Conservation (phyloP, 257 asterid species). For the Lavandula angustifolia region DNA sequence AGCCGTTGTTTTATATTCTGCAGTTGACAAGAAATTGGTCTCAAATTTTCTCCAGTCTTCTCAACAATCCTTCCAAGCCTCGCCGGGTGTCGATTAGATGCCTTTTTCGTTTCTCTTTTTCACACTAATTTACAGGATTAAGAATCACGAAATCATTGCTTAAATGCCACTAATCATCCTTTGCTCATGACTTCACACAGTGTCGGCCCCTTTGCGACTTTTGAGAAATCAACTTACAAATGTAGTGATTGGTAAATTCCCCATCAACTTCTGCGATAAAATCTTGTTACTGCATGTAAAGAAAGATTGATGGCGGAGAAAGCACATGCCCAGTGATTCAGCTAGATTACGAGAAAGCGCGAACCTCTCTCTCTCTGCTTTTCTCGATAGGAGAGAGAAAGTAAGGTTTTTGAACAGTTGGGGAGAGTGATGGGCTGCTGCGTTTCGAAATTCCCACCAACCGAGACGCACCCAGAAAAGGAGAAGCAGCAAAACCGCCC, state of each 20-base stretch:
- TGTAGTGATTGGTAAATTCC: not conserved
- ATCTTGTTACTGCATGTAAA: constrained; percentile 35
- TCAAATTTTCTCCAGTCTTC: not conserved
- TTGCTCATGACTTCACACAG: constrained; percentile 22
- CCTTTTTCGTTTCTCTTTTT: constrained; percentile 28
- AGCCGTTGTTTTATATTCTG: constrained; percentile 10
- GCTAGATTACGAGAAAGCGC: constrained; percentile 27
- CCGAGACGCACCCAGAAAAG: constrained; percentile 51
- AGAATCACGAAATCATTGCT: constrained; percentile 29
- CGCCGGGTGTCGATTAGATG: constrained; percentile 40
- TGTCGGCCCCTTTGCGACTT: constrained; percentile 31
- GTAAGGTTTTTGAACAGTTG: constrained; percentile 16
- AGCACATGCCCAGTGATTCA: constrained; percentile 11
- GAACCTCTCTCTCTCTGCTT: constrained; percentile 8
- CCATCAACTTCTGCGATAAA: constrained; percentile 24
- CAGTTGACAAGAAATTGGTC: constrained; percentile 18
- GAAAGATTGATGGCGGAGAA: constrained; percentile 25
- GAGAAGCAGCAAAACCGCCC: constrained; percentile 36
- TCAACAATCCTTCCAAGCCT: constrained; percentile 8
- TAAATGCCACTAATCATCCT: constrained; percentile 22
- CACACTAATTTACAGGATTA: constrained; percentile 32
- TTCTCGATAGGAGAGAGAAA: constrained; percentile 21
- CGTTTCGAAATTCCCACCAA: constrained; percentile 39
- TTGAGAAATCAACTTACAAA: constrained; percentile 23
- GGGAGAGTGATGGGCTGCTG: constrained; percentile 57